Evolutionary conservation across 495 filamentous ascomycete species (phyloP), one percentile per base, ranked within the genome.

Genomic region (Diplogelasinospora grovesii): DNA sequence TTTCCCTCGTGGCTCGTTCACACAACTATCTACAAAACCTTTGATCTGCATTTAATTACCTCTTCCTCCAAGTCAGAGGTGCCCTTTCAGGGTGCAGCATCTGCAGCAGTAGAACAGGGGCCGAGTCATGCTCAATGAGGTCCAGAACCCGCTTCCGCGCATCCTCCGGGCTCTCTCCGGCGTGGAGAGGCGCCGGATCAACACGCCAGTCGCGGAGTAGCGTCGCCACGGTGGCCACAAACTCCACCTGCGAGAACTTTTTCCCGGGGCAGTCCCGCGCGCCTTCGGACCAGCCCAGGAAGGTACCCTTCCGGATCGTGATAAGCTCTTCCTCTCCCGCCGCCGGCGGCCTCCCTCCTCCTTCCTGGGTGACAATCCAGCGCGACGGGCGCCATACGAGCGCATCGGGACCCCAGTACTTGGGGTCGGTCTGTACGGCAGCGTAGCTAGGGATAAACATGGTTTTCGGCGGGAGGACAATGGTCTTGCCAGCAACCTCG

Each of bases 201-300:
- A 65, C 65, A 5, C 47, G 37, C 48, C 59, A 57, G 20, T 62
- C 15, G 3, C 56, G 48, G 42, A 79, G 70, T 5, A 77, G 31
- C 1, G 45, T 44, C 1, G 63, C 65, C 39, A 77, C 54, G 0
- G 57, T 55, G 0, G 70, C 71, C 1, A 76, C 73, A 42, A 73
- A 72, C 46, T 78, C 73, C 0, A 76, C 74, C 45, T 74, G 64
- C 0, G 66, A 55, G 43, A 77, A 71, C 38, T 71, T 76, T 48
- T 59, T 61, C 0, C 73, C 75, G 1, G 71, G 69, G 36, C 73
- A 77, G 23, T 65, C 48, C 0, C 66, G 53, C 1, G 60, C 46
- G 9, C 73, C 73, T 0, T 63, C 64, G 1, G 71, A 69, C 73
- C 73, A 79, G 0, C 64, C 63, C 2, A 73, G 13, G 37, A 60